Base-by-base conservation (phyloP, 2,329 filamentous ascomycete genomes). In the Thielaviopsis cerberus region DNA sequence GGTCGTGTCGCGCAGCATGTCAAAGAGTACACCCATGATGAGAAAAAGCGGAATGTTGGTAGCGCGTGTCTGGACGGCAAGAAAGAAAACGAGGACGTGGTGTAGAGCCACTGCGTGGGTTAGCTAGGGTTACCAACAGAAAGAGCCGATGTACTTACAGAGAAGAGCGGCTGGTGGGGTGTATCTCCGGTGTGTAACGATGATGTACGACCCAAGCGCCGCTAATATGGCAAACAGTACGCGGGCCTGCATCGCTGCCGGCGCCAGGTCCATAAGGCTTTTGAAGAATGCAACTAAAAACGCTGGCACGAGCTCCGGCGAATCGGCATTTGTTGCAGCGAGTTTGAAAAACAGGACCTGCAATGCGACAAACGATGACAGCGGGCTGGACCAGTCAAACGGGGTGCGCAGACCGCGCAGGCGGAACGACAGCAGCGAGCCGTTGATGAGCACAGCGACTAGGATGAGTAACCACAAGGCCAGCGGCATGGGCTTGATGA, bases 41-140 rank as follows among this genome's bases (percentile, higher is more conserved):
- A 94, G 73, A 66, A 94, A 86, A 8, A 97, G 75, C 0, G 91
- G 91, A 41, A 94, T 82, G 65, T 96, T 96, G 51, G 86, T 82
- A 6, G 83, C 80, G 61, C 88, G 82, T 23, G 88, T 90, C 70
- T 98, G 91, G 0, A 88, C 96, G 62, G 94, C 77, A 30, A 94
- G 78, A 61, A 97, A 81, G 8, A 97, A 73, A 3, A 82, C 84
- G 59, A 88, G 77, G 26, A 92, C 71, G 63, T 88, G 77, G 65
- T 91, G 85, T 23, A 86, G 68, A 2, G 75, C 72, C n/a, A 72
- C 69, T 70, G 57, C 13, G 27, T 1, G 48, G 6, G 50, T 53
- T 17, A 55, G 53, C 15, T 3, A 45, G 51, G 23, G 54, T 11
- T 24, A 17, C 22, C 23, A 37, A 54, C 57, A n/a, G 64, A 63